These are phyloP conservation scores for Erythrobasidium hasegawianum DNA, from an alignment of 1,284 basidiomycete genomes.

Conservation along the genomic window DNA sequence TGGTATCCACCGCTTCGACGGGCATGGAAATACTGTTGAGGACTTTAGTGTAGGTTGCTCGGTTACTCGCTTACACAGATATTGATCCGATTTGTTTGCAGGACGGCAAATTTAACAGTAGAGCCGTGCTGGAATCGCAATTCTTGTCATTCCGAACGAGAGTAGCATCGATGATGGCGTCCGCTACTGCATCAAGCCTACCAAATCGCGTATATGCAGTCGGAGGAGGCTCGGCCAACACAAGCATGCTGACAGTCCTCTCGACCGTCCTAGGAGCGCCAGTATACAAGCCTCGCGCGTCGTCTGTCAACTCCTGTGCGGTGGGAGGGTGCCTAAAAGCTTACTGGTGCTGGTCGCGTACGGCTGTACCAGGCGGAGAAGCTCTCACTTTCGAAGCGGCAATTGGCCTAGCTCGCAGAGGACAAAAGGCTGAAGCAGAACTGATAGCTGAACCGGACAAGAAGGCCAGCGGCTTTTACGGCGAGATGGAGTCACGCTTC, in stretches of 20 bases:
- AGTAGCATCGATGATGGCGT: slow-evolving; percentile 62
- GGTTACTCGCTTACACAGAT: not conserved
- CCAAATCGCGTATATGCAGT: slow-evolving; percentile 33
- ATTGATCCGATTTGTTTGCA: slow-evolving; percentile 4
- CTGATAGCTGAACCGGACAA: not conserved
- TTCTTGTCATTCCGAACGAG: slow-evolving; percentile 72
- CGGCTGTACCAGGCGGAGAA: not conserved
- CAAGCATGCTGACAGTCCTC: slow-evolving; percentile 7
- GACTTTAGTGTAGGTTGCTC: slow-evolving; percentile 33
- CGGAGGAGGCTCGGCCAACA: slow-evolving; percentile 31
- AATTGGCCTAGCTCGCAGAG: not conserved
- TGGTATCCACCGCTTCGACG: slow-evolving; percentile 62
- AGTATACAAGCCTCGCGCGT: slow-evolving; percentile 12
- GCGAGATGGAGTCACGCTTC: not conserved
- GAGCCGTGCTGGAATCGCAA: slow-evolving; percentile 79
- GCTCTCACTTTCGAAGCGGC: not conserved
- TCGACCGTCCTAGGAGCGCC: slow-evolving; percentile 26
- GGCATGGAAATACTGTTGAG: slow-evolving; percentile 47
- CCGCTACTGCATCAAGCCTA: slow-evolving; percentile 38
- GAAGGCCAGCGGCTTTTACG: not conserved
- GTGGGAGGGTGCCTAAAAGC: slow-evolving; percentile 33
- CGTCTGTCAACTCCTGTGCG: slow-evolving; percentile 24
- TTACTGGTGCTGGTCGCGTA: slow-evolving; percentile 29
- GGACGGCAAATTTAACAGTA: slow-evolving; percentile 54
- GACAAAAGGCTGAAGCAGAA: not conserved